Percentiles rank a stretch among this genome's conserved stretches.
phyloP scores from a whole-genome alignment of 176 grass and related monocot species.

The Alloteropsis semialata region DNA sequence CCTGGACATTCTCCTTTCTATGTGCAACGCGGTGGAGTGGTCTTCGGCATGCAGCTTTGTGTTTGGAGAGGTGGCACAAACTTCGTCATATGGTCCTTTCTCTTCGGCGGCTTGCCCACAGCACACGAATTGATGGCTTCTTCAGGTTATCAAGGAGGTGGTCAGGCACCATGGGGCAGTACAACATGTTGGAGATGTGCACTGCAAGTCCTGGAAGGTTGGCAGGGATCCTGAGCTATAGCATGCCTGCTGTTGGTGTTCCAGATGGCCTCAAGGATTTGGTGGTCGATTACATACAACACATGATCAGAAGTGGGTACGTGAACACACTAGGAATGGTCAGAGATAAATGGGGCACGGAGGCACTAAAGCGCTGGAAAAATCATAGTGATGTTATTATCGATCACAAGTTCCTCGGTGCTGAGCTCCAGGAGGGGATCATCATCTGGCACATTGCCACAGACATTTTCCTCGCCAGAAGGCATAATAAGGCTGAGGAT shows the following conservation, averaged over 20 bases:
- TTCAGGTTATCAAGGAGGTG: slow-evolving; percentile 30
- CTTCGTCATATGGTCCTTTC: neutral
- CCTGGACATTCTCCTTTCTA: neutral
- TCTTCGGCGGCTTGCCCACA: neutral
- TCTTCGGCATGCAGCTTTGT: neutral
- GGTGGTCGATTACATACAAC: neutral
- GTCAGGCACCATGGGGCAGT: slow-evolving; percentile 40
- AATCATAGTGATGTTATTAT: neutral
- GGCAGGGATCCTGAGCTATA: neutral
- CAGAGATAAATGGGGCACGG: neutral
- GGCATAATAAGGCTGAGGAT: neutral
- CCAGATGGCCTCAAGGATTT: neutral
- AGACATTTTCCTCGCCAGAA: neutral
- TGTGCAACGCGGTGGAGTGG: neutral
- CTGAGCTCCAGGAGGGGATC: slow-evolving; percentile 27
- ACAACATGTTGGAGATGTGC: slow-evolving; percentile 36
- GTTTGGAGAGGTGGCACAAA: neutral
- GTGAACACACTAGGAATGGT: neutral
- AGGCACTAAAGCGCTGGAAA: neutral
- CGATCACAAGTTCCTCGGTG: neutral
- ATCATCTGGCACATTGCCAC: slow-evolving; percentile 49
- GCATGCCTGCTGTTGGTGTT: neutral
- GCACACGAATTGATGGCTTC: neutral
- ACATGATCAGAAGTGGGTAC: neutral
- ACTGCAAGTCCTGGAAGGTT: neutral